Evolutionary conservation across 345 rosid genomes (phyloP).

Genomic region (Gossypium longicalyx): DNA sequence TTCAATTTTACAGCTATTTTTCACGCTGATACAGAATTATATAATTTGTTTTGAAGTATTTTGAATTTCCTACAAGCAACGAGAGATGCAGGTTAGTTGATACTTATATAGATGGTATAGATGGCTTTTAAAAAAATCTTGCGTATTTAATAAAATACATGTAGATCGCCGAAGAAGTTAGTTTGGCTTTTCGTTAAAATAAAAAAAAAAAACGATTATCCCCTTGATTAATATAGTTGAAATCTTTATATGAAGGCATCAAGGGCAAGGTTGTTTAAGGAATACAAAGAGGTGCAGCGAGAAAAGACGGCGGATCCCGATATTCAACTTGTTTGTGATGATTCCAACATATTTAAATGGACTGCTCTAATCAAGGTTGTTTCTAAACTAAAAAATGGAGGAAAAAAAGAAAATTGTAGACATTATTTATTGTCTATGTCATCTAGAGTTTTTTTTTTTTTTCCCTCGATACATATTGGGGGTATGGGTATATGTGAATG

Average conservation of each 20-base stretch:
- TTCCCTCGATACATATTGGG: neutral
- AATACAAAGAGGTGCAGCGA: constrained; percentile 93
- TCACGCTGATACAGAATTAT: neutral
- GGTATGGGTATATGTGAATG: too few species aligned
- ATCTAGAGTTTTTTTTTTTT: neutral
- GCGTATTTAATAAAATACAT: neutral
- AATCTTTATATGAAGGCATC: constrained; percentile 50
- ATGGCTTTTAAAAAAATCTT: neutral
- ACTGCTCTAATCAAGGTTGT: constrained; percentile 92
- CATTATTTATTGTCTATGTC: neutral
- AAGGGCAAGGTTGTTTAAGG: constrained; percentile 93
- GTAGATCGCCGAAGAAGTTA: neutral
- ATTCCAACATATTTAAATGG: constrained; percentile 96
- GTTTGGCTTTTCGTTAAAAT: neutral
- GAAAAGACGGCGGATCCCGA: constrained; percentile 94
- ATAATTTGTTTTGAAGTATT: neutral
- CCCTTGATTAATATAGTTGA: neutral
- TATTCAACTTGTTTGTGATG: constrained; percentile 89
- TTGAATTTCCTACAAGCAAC: neutral
- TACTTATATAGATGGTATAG: neutral
- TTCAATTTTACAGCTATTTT: neutral
- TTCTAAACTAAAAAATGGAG: neutral
- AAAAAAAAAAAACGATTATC: neutral
- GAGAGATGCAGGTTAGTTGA: constrained; percentile 14
- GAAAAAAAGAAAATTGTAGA: neutral